phyloP scores from a whole-genome alignment of 106 monocot species.

The Xerophyta viscosa region DNA sequence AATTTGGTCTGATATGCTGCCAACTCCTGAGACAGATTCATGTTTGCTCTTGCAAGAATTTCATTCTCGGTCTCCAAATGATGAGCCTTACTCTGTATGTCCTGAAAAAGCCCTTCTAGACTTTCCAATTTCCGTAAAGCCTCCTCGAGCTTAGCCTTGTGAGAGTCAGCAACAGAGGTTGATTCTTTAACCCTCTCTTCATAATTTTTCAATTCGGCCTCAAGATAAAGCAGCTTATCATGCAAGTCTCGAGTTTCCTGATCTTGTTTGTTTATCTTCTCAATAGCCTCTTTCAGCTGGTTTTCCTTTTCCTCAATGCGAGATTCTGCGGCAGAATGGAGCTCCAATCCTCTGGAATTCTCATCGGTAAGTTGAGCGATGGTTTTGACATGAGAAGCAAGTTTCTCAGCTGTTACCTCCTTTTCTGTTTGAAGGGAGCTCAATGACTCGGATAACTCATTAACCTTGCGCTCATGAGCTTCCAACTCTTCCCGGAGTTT shows the following conservation, averaged over 20 bases:
- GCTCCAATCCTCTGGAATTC: slow-evolving; percentile 47
- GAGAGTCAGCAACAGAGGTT: slow-evolving; percentile 24
- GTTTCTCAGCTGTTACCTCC: slow-evolving; percentile 37
- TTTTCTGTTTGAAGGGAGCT: slow-evolving; percentile 48
- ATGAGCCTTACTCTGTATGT: slow-evolving; percentile 17
- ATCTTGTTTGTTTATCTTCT: slow-evolving; percentile 37
- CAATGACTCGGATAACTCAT: slow-evolving; percentile 38
- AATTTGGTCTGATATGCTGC: slow-evolving; percentile 34
- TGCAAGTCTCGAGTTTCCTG: slow-evolving; percentile 40
- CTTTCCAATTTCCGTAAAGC: slow-evolving; percentile 32
- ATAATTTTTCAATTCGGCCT: slow-evolving; percentile 32
- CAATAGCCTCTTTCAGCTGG: slow-evolving; percentile 45
- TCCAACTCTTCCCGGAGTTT: slow-evolving; percentile 52
- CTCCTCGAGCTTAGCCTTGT: slow-evolving; percentile 43
- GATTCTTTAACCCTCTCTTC: slow-evolving; percentile 41
- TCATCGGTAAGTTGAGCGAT: slow-evolving; percentile 41
- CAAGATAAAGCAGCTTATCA: slow-evolving; percentile 49
- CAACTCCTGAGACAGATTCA: slow-evolving; percentile 50
- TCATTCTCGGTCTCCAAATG: slow-evolving; percentile 44
- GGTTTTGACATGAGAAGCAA: slow-evolving; percentile 39
- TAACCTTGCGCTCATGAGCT: slow-evolving; percentile 29
- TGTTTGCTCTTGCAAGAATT: slow-evolving; percentile 35
- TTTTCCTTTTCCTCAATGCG: slow-evolving; percentile 44
- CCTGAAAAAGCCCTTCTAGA: slow-evolving; percentile 25
- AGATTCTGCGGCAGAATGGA: slow-evolving; percentile 49